A percentile compares a stretch with the other conserved stretches of the same genome.
Conservation (phyloP, 306 rosid genomes). For the Vicia sativa region DNA sequence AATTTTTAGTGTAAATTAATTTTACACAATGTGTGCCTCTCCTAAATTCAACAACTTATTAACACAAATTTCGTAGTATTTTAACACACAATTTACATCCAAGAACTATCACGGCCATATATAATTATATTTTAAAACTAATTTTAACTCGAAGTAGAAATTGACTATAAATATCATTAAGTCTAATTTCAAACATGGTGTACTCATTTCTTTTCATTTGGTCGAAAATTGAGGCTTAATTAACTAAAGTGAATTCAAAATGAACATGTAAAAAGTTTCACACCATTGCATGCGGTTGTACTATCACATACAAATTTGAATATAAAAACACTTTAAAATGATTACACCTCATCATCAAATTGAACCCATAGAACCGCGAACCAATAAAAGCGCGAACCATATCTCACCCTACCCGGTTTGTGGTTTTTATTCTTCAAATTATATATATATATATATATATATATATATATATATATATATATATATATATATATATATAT, state of each 20-base stretch:
- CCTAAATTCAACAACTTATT: too few species aligned
- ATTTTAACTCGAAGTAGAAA: neutral
- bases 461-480: too few species aligned
- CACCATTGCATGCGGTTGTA: neutral
- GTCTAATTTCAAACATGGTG: neutral
- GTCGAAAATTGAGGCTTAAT: neutral
- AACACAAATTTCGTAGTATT: too few species aligned
- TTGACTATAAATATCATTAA: neutral
- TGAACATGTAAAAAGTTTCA: neutral
- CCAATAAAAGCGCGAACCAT: conserved; percentile 1
- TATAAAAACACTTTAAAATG: neutral
- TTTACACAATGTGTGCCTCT: too few species aligned
- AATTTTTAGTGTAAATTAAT: too few species aligned
- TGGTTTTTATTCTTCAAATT: neutral
- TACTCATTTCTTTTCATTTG: neutral
- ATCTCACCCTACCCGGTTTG: neutral
- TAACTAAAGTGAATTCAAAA: neutral
- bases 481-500: conserved; percentile 11
- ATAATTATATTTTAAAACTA: neutral
- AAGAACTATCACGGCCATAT: too few species aligned
- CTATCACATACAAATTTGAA: neutral
- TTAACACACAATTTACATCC: too few species aligned
- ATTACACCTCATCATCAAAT: conserved; percentile 2
- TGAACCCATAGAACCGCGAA: conserved; percentile 14
- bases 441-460: too few species aligned